A percentile compares a stretch with the other conserved stretches of the same genome.
phyloP scores from a whole-genome alignment of 2,329 filamentous ascomycete species.

The Clathrospora elynae region DNA sequence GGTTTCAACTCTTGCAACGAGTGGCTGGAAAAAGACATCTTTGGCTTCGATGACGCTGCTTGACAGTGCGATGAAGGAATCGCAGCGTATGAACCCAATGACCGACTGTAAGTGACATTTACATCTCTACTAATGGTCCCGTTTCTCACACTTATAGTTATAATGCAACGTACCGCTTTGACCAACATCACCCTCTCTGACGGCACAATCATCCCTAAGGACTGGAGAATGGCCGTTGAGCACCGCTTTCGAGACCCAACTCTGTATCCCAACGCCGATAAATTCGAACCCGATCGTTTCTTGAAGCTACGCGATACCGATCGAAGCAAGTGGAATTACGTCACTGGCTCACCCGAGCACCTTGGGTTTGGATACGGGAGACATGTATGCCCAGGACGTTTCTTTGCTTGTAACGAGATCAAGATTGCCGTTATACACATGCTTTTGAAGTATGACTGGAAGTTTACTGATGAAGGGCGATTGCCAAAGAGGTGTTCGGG shows the following conservation, averaged over 20 bases:
- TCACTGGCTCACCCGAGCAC: background rate
- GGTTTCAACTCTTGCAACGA: background rate
- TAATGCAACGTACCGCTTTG: no score
- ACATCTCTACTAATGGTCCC: no score
- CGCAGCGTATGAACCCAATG: background rate
- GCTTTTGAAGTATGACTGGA: background rate
- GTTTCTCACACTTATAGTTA: no score
- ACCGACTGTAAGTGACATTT: background rate
- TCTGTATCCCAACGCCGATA: background rate
- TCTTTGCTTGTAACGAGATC: background rate
- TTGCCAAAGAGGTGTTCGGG: no score
- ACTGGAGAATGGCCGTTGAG: no score
- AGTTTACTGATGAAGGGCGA: no score
- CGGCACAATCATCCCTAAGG: no score
- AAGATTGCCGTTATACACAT: background rate
- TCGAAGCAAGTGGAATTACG: background rate
- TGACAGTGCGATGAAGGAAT: conserved; percentile 1
- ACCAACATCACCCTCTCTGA: no score
- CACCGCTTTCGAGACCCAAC: no score
- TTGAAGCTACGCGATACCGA: background rate
- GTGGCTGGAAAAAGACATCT: background rate
- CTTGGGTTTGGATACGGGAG: background rate
- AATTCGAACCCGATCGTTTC: background rate
- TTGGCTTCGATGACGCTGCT: background rate
- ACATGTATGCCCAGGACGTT: background rate